Conservation (phyloP, 2,329 filamentous ascomycete species). For the Aspergillus sp. region DNA sequence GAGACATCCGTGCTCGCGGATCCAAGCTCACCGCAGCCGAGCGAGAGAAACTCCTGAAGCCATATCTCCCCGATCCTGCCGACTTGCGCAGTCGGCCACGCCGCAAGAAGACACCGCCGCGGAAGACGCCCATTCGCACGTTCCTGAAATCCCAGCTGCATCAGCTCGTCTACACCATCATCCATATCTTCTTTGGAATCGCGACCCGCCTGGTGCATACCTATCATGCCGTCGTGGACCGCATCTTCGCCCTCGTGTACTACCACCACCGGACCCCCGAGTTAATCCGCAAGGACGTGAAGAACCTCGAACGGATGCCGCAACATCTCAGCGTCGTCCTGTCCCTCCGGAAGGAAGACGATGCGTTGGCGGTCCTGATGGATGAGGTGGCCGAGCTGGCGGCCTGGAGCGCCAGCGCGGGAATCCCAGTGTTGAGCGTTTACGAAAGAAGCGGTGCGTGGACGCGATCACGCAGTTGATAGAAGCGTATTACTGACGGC, state of each 20-base stretch:
- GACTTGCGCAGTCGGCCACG: constrained; percentile 23
- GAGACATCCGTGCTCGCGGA: constrained; percentile 39
- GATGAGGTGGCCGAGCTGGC: constrained; percentile 89
- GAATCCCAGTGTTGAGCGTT: constrained; percentile 81
- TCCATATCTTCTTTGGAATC: constrained; percentile 78
- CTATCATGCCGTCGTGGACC: constrained; percentile 75
- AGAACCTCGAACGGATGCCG: constrained; percentile 69
- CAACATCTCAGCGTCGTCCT: constrained; percentile 86
- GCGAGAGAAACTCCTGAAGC: constrained; percentile 51
- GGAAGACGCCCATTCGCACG: constrained; percentile 41
- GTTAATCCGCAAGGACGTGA: constrained; percentile 84
- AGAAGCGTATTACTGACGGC: constrained; percentile 2
- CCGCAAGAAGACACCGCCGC: constrained; percentile 21
- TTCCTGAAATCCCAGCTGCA: constrained; percentile 46
- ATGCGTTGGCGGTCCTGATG: constrained; percentile 77
- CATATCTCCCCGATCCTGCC: constrained; percentile 51
- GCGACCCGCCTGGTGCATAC: constrained; percentile 79
- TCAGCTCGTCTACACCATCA: constrained; percentile 43
- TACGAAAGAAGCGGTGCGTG: constrained; percentile 84
- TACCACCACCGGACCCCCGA: constrained; percentile 96
- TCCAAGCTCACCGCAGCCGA: constrained; percentile 43
- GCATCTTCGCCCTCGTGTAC: constrained; percentile 76
- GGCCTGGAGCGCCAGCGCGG: constrained; percentile 88
- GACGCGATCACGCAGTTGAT: background rate
- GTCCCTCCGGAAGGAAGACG: constrained; percentile 65